Conservation (phyloP, 345 rosid genomes). For the Orychophragmus violaceus region DNA sequence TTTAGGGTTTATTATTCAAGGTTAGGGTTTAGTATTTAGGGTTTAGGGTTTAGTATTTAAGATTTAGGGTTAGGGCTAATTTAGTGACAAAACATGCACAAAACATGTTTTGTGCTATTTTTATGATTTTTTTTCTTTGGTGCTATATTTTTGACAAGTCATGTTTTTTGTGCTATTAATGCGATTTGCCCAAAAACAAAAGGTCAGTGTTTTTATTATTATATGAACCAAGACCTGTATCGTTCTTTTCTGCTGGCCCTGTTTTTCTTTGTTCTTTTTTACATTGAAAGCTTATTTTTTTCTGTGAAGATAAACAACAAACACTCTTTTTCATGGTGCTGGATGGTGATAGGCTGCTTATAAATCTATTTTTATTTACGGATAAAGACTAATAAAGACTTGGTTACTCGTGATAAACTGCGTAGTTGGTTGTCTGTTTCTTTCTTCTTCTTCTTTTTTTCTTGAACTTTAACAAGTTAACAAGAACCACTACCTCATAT, state of each 20-base stretch:
- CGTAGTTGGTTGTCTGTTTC: constrained; percentile 18
- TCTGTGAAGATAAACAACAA: constrained; percentile 10
- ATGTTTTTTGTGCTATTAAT: too few relatives aligned
- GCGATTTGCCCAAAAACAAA: too few relatives aligned
- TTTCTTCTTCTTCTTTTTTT: not conserved
- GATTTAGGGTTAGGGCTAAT: too few relatives aligned
- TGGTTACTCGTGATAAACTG: constrained; percentile 17
- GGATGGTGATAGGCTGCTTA: constrained; percentile 24
- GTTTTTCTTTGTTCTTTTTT: not conserved
- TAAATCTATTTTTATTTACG: constrained; percentile 9
- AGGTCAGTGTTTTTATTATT: constrained; percentile 31
- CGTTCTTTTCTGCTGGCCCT: constrained; percentile 18
- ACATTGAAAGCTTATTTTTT: constrained; percentile 1
- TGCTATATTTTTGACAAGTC: too few relatives aligned
- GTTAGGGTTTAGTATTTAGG: too few relatives aligned
- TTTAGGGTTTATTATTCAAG: too few relatives aligned
- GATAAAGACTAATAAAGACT: too few relatives aligned
- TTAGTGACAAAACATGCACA: too few relatives aligned
- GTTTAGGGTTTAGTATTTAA: too few relatives aligned
- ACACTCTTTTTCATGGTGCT: constrained; percentile 26
- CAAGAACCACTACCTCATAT: too few relatives aligned
- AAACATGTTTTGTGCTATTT: too few relatives aligned
- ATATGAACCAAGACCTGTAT: constrained; percentile 19
- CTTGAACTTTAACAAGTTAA: constrained; percentile 19
- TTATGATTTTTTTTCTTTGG: too few relatives aligned